These are phyloP conservation scores for Fusarium sp. DNA, from an alignment of 2,329 filamentous ascomycete genomes.

Conservation along the genomic window DNA sequence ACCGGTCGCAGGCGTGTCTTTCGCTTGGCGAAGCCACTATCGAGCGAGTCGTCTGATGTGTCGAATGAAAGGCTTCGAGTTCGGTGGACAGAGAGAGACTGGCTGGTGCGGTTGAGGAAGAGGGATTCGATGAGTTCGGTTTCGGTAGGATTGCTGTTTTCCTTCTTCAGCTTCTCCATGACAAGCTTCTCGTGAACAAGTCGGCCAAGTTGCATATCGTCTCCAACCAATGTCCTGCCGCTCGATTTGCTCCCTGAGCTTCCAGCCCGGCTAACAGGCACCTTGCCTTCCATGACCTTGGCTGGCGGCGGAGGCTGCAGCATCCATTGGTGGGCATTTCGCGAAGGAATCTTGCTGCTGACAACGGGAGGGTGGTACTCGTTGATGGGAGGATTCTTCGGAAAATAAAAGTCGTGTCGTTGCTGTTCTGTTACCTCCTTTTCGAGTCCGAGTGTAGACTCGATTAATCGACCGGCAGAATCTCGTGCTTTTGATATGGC, in stretches of 20 bases:
- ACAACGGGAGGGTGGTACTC: slow-evolving; percentile 87
- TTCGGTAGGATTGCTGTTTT: slow-evolving; percentile 51
- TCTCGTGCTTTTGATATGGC: slow-evolving; percentile 66
- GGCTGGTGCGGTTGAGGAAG: slow-evolving; percentile 46
- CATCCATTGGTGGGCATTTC: slow-evolving; percentile 86
- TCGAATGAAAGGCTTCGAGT: slow-evolving; percentile 52
- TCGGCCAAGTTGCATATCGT: slow-evolving; percentile 54
- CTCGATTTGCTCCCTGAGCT: slow-evolving; percentile 64
- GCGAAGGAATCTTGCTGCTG: slow-evolving; percentile 74
- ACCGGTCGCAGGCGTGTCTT: slow-evolving; percentile 41
- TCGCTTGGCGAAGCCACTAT: slow-evolving; percentile 42
- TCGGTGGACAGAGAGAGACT: slow-evolving; percentile 45
- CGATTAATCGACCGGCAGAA: slow-evolving; percentile 62
- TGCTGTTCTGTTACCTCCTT: slow-evolving; percentile 60
- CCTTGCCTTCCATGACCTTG: slow-evolving; percentile 89
- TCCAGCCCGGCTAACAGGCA: slow-evolving; percentile 69
- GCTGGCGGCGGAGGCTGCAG: slow-evolving; percentile 89
- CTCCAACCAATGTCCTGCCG: slow-evolving; percentile 52
- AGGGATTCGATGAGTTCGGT: slow-evolving; percentile 55
- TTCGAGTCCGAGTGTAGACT: slow-evolving; percentile 61
- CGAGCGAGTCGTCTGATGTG: slow-evolving; percentile 46
- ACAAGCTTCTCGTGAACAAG: slow-evolving; percentile 55
- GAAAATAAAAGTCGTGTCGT: slow-evolving; percentile 68
- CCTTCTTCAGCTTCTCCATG: slow-evolving; percentile 56
- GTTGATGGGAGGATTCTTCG: slow-evolving; percentile 77